A percentile compares a stretch with the other conserved stretches of the same genome.
These are phyloP conservation scores for Arachis monticola DNA, from an alignment of 331 rosid species.

Conservation along the genomic window DNA sequence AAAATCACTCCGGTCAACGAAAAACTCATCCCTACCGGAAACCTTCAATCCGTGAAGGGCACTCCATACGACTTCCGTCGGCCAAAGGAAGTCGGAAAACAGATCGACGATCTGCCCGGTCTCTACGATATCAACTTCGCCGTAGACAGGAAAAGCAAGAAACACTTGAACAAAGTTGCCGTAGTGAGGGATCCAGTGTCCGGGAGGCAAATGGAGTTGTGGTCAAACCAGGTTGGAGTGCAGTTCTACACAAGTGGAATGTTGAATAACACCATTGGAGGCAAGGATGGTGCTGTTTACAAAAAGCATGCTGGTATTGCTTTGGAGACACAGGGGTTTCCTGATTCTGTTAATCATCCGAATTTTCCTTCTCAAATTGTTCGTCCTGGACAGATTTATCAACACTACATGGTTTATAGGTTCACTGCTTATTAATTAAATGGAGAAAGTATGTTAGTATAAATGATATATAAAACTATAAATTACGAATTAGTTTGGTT, in stretches of 20 bases:
- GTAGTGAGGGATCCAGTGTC: conserved; percentile 37
- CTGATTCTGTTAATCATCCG: conserved; percentile 55
- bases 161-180: conserved; percentile 47
- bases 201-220: conserved; percentile 56
- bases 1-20: conserved; percentile 30
- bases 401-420: conserved; percentile 54
- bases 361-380: conserved; percentile 58
- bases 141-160: conserved; percentile 13
- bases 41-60: neutral
- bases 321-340: conserved; percentile 67
- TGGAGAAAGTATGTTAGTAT: too few relatives aligned
- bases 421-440: conserved; percentile 42
- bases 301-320: conserved; percentile 39
- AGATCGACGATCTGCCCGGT: conserved; percentile 33
- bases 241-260: conserved; percentile 48
- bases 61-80: conserved; percentile 44
- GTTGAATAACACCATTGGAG: conserved; percentile 49
- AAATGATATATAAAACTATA: too few relatives aligned
- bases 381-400: conserved; percentile 46
- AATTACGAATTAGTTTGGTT: too few relatives aligned
- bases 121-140: conserved; percentile 61
- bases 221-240: conserved; percentile 54
- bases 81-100: conserved; percentile 43
- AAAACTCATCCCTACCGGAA: conserved; percentile 39
- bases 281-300: conserved; percentile 51